Percentiles rank a stretch among this genome's conserved stretches.
Evolutionary conservation across 2,329 filamentous ascomycete genomes (phyloP).

Genomic region (Aspergillus floridensis): DNA sequence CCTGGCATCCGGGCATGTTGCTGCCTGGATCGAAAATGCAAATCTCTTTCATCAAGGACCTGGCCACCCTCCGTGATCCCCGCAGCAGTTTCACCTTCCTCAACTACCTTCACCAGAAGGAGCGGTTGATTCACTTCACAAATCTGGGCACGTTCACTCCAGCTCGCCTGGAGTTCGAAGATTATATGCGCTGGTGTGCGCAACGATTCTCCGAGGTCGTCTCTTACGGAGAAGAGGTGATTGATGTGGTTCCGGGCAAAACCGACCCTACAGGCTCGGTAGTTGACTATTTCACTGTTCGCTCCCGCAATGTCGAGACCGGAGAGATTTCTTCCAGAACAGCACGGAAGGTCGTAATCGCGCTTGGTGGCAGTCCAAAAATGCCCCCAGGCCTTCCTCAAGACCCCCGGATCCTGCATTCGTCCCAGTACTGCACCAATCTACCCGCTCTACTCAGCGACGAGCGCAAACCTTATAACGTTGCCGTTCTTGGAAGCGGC

Average conservation of each 20-base stretch:
- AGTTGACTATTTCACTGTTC: slow-evolving; percentile 66
- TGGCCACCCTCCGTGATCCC: slow-evolving; percentile 84
- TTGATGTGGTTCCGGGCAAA: slow-evolving; percentile 64
- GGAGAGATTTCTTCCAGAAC: slow-evolving; percentile 41
- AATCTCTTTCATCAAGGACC: slow-evolving; percentile 94
- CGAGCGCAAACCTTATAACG: slow-evolving; percentile 54
- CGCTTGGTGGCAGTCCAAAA: slow-evolving; percentile 65
- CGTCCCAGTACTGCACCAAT: slow-evolving; percentile 70
- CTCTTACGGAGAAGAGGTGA: slow-evolving; percentile 73
- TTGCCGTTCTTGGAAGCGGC: slow-evolving; percentile 83
- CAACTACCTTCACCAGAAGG: slow-evolving; percentile 83
- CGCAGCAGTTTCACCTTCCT: slow-evolving; percentile 90
- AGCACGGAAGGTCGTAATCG: slow-evolving; percentile 59
- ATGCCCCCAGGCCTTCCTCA: slow-evolving; percentile 69
- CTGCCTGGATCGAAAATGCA: slow-evolving; percentile 94
- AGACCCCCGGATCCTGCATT: slow-evolving; percentile 75
- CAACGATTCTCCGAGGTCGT: slow-evolving; percentile 71
- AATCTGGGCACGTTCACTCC: slow-evolving; percentile 89
- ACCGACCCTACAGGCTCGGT: slow-evolving; percentile 46
- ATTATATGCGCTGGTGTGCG: slow-evolving; percentile 93
- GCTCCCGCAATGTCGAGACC: slow-evolving; percentile 58
- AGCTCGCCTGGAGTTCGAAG: slow-evolving; percentile 83
- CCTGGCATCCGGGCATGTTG: slow-evolving; percentile 95
- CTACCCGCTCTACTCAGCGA: slow-evolving; percentile 41
- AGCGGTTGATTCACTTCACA: slow-evolving; percentile 82